Percentiles rank a stretch among this genome's conserved stretches.
These are phyloP conservation scores for Avicennia marina DNA, from an alignment of 257 asterid genomes.

Conservation along the genomic window DNA sequence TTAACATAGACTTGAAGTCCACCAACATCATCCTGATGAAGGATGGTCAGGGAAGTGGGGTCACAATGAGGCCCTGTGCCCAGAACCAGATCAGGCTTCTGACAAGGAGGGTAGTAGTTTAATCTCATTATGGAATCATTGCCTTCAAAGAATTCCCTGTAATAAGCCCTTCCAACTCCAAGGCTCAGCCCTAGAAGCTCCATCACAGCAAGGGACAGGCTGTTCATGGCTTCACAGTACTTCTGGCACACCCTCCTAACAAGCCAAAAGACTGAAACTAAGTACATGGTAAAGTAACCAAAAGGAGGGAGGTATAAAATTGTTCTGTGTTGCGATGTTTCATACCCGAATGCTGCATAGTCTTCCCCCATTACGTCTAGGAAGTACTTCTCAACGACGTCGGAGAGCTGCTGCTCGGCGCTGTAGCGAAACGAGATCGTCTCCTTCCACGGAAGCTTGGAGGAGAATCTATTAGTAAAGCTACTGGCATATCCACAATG, in stretches of 20 bases:
- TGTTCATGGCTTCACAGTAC: conserved; percentile 57
- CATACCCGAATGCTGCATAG: too few relatives aligned
- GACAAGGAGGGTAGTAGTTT: conserved; percentile 72
- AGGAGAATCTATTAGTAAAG: conserved; percentile 68
- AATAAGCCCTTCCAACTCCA: conserved; percentile 30
- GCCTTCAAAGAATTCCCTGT: conserved; percentile 44
- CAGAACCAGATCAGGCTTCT: conserved; percentile 55
- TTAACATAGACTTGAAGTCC: conserved; percentile 80
- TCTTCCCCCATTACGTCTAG: conserved; percentile 44
- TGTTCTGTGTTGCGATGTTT: too few relatives aligned
- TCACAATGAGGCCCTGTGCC: conserved; percentile 89
- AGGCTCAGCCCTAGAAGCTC: conserved; percentile 67
- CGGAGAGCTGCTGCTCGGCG: conserved; percentile 27
- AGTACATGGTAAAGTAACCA: too few relatives aligned
- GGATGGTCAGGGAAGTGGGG: conserved; percentile 75
- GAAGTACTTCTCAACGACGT: conserved; percentile 48
- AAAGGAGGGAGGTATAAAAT: too few relatives aligned
- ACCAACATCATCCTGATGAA: conserved; percentile 61
- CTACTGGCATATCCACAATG: conserved; percentile 84
- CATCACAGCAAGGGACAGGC: conserved; percentile 54
- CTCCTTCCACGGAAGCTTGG: conserved; percentile 87
- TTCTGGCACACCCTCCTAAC: conserved; percentile 52
- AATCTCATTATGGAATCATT: conserved; percentile 74
- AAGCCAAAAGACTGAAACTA: too few relatives aligned
- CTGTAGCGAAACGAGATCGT: conserved; percentile 64